phyloP scores from a whole-genome alignment of 768 basidiomycete species.

The Lentinula raphanica region DNA sequence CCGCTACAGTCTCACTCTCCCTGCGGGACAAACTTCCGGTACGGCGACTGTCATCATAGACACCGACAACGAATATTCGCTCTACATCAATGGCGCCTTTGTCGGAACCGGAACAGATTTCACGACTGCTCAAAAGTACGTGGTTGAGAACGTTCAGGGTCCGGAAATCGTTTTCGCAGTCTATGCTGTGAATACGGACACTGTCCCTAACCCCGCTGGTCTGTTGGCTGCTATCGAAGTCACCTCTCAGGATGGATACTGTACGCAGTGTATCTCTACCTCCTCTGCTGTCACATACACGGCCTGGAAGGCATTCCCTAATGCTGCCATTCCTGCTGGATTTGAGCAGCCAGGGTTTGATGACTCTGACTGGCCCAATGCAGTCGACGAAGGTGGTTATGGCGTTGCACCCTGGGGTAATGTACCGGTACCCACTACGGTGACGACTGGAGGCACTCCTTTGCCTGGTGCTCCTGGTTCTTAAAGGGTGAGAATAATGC shows the following conservation, averaged over 20 bases:
- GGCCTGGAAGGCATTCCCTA: slow-evolving; percentile 5
- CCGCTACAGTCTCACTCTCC: slow-evolving; percentile 19
- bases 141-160: not conserved
- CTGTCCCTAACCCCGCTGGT: slow-evolving; percentile 7
- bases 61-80: slow-evolving; percentile 23
- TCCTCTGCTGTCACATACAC: not conserved
- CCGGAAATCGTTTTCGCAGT: not conserved
- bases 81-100: slow-evolving; percentile 23
- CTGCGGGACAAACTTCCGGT: slow-evolving; percentile 19
- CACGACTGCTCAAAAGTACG: not conserved
- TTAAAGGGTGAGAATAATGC: no score
- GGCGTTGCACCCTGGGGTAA: not conserved
- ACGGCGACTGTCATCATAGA: slow-evolving; percentile 19
- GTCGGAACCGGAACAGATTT: slow-evolving; percentile 13
- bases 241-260: not conserved
- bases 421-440: not conserved
- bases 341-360: slow-evolving; percentile 6
- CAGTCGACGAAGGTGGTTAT: not conserved
- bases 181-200: slow-evolving; percentile 1
- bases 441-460: not conserved
- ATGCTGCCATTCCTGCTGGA: slow-evolving; percentile 1
- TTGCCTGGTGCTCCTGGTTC: slow-evolving; percentile 4
- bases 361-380: slow-evolving; percentile 7
- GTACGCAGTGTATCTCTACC: not conserved
- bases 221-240: slow-evolving; percentile 7